Conservation (phyloP, 2,329 filamentous ascomycete genomes). For the Fusarium ramigenum region DNA sequence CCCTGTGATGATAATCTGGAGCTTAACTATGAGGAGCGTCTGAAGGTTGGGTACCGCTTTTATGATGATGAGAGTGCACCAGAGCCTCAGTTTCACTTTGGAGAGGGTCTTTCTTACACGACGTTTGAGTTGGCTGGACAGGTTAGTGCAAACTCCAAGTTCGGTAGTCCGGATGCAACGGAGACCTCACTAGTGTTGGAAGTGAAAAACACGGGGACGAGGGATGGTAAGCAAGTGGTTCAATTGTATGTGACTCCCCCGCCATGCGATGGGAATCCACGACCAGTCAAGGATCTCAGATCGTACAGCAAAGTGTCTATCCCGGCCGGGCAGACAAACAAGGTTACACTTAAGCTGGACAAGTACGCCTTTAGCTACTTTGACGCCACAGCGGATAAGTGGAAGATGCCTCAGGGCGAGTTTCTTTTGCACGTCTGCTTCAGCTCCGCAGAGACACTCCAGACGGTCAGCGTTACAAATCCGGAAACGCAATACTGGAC, state of each 20-base stretch:
- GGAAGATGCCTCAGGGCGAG: not conserved
- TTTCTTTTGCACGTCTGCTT: not conserved
- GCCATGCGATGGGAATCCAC: not conserved
- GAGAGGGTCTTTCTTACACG: not conserved
- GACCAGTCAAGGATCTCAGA: not conserved
- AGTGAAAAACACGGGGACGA: not conserved
- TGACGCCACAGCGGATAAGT: not conserved
- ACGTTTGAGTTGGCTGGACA: not conserved
- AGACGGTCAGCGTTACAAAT: not conserved
- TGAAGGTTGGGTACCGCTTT: conserved; percentile 2
- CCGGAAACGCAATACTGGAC: not conserved
- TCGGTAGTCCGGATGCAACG: fast-evolving
- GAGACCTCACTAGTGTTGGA: not conserved
- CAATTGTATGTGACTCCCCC: not conserved
- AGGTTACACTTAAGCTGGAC: not conserved
- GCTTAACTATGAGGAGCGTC: not conserved
- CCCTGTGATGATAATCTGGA: not conserved
- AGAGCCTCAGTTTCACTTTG: not conserved
- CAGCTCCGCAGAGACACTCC: not conserved
- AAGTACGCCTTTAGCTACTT: conserved; percentile 15
- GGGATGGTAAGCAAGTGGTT: not conserved
- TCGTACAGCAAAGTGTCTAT: not conserved
- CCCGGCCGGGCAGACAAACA: fast-evolving
- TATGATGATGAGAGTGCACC: not conserved
- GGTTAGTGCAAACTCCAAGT: fast-evolving